Percentiles rank a stretch among this genome's conserved stretches.
Evolutionary conservation across 192 early-diverging fungal genomes (phyloP).

Genomic region (Coemansia sp.): DNA sequence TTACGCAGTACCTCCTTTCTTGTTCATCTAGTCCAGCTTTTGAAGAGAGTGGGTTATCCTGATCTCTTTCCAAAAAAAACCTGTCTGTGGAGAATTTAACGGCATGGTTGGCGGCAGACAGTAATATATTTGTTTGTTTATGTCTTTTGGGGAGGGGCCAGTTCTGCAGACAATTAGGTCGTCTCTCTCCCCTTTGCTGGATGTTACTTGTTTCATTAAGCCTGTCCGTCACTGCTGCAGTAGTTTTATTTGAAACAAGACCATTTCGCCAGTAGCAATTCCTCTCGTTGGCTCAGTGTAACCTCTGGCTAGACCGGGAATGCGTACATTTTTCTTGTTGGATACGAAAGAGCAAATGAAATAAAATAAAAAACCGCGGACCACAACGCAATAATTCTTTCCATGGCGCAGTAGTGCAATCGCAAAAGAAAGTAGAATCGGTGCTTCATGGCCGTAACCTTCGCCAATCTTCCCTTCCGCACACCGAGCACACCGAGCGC

Average conservation of each 20-base stretch:
- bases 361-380: neutral
- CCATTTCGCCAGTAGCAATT: neutral
- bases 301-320: neutral
- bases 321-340: neutral
- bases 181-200: neutral
- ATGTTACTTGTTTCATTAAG: conserved; percentile 12
- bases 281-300: neutral
- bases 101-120: neutral
- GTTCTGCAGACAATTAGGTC: neutral
- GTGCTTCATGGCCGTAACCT: neutral
- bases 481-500: neutral
- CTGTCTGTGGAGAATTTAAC: too few relatives aligned
- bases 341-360: neutral
- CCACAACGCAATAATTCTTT: conserved; percentile 3
- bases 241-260: conserved; percentile 5
- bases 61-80: neutral
- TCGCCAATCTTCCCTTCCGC: neutral
- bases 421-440: conserved; percentile 1
- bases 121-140: neutral
- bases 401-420: neutral
- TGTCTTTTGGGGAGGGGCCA: neutral
- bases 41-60: neutral
- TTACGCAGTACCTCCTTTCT: neutral
- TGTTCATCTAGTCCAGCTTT: neutral
- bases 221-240: conserved; percentile 5